These are phyloP conservation scores for Gossypium australe DNA, from an alignment of 345 rosid genomes.

Conservation along the genomic window DNA sequence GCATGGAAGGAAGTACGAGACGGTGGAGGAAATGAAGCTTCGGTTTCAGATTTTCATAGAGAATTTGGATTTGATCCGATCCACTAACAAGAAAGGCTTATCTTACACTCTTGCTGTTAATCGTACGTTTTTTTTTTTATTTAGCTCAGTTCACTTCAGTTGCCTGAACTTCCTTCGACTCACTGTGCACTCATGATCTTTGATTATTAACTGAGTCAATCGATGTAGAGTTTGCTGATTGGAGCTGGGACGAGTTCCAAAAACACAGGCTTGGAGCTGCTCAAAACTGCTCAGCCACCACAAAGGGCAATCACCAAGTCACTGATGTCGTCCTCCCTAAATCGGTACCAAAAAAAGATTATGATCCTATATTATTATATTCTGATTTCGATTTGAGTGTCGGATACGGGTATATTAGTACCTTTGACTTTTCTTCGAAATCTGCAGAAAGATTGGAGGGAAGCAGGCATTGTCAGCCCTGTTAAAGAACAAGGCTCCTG, in stretches of 20 bases:
- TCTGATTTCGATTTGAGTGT: not conserved
- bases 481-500: constrained; percentile 87
- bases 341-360: constrained; percentile 27
- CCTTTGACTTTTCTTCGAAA: too few relatives aligned
- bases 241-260: constrained; percentile 90
- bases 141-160: not conserved
- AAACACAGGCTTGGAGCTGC: constrained; percentile 83
- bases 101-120: constrained; percentile 69
- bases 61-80: constrained; percentile 70
- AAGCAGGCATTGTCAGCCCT: constrained; percentile 75
- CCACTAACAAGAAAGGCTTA: constrained; percentile 56
- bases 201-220: constrained; percentile 4
- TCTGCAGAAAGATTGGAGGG: constrained; percentile 91
- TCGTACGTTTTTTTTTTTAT: constrained; percentile 35
- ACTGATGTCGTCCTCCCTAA: constrained; percentile 52
- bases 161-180: not conserved
- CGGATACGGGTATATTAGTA: not conserved
- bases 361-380: not conserved
- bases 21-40: constrained; percentile 60
- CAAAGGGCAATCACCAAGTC: constrained; percentile 72
- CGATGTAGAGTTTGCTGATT: constrained; percentile 75
- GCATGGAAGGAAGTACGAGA: constrained; percentile 66
- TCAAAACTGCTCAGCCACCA: constrained; percentile 94
- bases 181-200: not conserved
- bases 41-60: constrained; percentile 67